phyloP scores from a whole-genome alignment of 306 rosid species.

The Herpetospermum pedunculosum region DNA sequence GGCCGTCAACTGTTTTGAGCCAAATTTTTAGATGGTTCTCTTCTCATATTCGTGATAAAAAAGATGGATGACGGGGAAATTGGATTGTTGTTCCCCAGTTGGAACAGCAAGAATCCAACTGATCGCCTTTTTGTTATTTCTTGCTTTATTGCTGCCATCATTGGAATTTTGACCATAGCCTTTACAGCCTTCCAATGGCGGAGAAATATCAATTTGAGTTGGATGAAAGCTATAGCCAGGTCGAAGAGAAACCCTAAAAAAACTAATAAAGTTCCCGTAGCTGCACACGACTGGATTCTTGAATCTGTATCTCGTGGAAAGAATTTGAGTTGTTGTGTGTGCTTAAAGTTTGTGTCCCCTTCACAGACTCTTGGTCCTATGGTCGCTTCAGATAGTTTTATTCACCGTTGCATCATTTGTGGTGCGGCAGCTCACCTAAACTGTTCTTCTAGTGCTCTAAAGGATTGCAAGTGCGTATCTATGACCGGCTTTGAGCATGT shows the following conservation, averaged over 20 bases:
- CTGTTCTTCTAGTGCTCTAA: constrained; percentile 74
- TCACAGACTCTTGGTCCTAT: constrained; percentile 82
- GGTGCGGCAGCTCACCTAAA: constrained; percentile 80
- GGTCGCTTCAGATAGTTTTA: constrained; percentile 65
- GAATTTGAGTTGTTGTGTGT: constrained; percentile 83
- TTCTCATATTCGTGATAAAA: constrained; percentile 3
- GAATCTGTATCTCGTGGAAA: constrained; percentile 82
- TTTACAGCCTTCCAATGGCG: constrained; percentile 95
- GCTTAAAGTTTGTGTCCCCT: constrained; percentile 67
- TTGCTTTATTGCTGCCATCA: constrained; percentile 55
- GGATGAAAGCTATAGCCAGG: constrained; percentile 94
- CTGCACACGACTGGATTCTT: constrained; percentile 67
- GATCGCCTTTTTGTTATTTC: constrained; percentile 66
- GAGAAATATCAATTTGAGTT: constrained; percentile 86
- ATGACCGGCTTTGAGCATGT: constrained; percentile 71
- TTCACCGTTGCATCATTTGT: constrained; percentile 64
- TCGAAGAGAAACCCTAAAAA: constrained; percentile 81
- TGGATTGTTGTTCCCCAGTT: constrained; percentile 50
- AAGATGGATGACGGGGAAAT: constrained; percentile 70
- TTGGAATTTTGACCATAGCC: constrained; percentile 85
- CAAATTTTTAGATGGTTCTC: constrained; percentile 7
- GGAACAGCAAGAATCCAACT: constrained; percentile 72
- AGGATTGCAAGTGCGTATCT: constrained; percentile 92
- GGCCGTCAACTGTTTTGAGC: neutral
- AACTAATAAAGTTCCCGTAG: constrained; percentile 55